These are phyloP conservation scores for Collybia sordida DNA, from an alignment of 768 basidiomycete genomes.

Conservation along the genomic window DNA sequence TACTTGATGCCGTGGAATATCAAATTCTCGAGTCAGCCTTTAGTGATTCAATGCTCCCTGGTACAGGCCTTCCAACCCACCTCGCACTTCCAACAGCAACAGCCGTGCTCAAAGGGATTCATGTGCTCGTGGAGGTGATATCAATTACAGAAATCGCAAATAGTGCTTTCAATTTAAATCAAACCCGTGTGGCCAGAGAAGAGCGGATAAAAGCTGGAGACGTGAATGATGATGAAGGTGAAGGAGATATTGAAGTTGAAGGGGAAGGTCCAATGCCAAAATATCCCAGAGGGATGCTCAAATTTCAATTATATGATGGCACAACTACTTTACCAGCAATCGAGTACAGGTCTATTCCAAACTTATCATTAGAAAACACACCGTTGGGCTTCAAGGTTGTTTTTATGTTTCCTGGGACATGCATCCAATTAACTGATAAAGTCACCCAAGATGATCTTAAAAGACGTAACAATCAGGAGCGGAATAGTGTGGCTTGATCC, in stretches of 20 bases:
- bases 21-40: constrained; percentile 78
- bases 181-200: constrained; percentile 60
- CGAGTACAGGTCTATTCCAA: constrained; percentile 69
- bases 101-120: constrained; percentile 33
- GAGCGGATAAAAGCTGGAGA: constrained; percentile 61
- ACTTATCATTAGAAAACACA: constrained; percentile 72
- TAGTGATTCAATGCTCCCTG: constrained; percentile 64
- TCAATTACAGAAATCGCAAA: constrained; percentile 81
- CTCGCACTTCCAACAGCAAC: constrained; percentile 34
- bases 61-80: constrained; percentile 64
- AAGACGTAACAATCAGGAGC: constrained; percentile 62
- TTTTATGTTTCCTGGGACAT: not conserved
- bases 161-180: constrained; percentile 80
- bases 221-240: constrained; percentile 39
- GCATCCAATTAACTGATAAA: too few species aligned
- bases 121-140: constrained; percentile 73
- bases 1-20: constrained; percentile 53
- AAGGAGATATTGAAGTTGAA: constrained; percentile 57
- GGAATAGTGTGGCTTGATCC: constrained; percentile 83
- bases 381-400: constrained; percentile 81
- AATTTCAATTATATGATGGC: constrained; percentile 80
- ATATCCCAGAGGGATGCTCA: constrained; percentile 81
- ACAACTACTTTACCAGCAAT: constrained; percentile 64
- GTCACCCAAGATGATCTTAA: constrained; percentile 59
- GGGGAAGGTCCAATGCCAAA: constrained; percentile 78